These are phyloP conservation scores for Dioscorea zingiberensis DNA, from an alignment of 106 monocot species.

Conservation along the genomic window DNA sequence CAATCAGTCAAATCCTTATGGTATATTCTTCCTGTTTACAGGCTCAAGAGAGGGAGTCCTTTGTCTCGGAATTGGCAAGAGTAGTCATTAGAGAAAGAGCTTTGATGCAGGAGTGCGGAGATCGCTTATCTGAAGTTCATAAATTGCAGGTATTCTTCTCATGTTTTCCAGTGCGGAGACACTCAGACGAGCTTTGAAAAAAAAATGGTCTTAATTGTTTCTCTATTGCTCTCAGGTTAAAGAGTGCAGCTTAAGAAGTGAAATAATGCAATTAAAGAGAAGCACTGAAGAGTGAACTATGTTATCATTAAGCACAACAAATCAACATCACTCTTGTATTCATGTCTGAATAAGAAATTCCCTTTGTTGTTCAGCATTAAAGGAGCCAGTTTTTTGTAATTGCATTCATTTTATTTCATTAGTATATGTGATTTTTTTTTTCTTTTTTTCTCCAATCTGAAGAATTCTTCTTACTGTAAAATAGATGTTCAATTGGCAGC, in stretches of 20 bases:
- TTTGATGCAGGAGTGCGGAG: conserved; percentile 59
- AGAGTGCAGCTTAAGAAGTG: conserved; percentile 49
- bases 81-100: conserved; percentile 41
- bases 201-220: not conserved
- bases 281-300: too few species aligned
- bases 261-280: conserved; percentile 36
- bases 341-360: too few species aligned
- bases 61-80: conserved; percentile 42
- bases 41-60: conserved; percentile 44
- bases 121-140: conserved; percentile 47
- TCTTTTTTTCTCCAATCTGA: too few species aligned
- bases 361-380: too few species aligned
- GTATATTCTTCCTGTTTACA: conserved; percentile 11
- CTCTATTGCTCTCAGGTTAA: conserved; percentile 15
- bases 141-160: conserved; percentile 47
- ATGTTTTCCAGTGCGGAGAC: not conserved
- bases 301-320: too few species aligned
- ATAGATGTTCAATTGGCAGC: too few species aligned
- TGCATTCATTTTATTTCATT: too few species aligned
- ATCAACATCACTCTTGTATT: too few species aligned
- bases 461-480: too few species aligned
- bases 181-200: too few species aligned
- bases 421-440: too few species aligned
- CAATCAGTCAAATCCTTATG: not conserved
- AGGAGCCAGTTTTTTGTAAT: too few species aligned